A percentile compares a stretch with the other conserved stretches of the same genome.
Evolutionary conservation across 352 stramenopile genomes (phyloP).

Genomic region (Phytophthora pseudosyringae): DNA sequence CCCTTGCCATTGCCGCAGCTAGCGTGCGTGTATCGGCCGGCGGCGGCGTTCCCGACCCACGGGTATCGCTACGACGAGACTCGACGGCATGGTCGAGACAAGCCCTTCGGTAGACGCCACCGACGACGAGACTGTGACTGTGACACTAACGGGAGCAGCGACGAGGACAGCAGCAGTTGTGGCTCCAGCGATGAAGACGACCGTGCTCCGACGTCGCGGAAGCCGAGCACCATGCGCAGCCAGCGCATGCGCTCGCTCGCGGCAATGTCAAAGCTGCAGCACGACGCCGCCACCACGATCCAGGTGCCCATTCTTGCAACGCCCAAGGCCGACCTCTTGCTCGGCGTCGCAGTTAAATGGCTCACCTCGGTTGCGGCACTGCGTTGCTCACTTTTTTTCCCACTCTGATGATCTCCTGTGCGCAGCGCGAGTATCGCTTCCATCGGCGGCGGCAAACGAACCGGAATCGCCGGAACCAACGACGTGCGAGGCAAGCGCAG

Average conservation of each 20-base stretch:
- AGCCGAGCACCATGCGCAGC: constrained; percentile 27
- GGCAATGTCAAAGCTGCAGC: constrained; percentile 53
- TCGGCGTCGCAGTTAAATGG: constrained; percentile 4
- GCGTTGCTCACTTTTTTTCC: not conserved
- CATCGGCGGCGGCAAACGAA: constrained; percentile 39
- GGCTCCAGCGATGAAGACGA: constrained; percentile 21
- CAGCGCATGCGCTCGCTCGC: constrained; percentile 56
- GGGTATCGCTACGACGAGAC: constrained; percentile 5
- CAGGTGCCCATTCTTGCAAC: constrained; percentile 34
- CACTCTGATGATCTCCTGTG: not conserved
- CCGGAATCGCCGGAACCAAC: constrained; percentile 22
- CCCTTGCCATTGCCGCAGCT: constrained; percentile 9
- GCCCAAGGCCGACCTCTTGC: no score
- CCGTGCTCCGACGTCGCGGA: not conserved
- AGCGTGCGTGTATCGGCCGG: constrained; percentile 31
- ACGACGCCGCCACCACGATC: constrained; percentile 46
- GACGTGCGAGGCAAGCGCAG: constrained; percentile 23
- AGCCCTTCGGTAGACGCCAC: not conserved
- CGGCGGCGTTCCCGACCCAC: constrained; percentile 12
- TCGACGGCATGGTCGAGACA: not conserved
- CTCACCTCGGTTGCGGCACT: not conserved
- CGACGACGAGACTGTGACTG: constrained; percentile 1
- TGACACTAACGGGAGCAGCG: constrained; percentile 17
- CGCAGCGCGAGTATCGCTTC: constrained; percentile 52
- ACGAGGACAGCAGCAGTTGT: constrained; percentile 20